These are phyloP conservation scores for Nemania abortiva DNA, from an alignment of 2,329 filamentous ascomycete species.

Conservation along the genomic window DNA sequence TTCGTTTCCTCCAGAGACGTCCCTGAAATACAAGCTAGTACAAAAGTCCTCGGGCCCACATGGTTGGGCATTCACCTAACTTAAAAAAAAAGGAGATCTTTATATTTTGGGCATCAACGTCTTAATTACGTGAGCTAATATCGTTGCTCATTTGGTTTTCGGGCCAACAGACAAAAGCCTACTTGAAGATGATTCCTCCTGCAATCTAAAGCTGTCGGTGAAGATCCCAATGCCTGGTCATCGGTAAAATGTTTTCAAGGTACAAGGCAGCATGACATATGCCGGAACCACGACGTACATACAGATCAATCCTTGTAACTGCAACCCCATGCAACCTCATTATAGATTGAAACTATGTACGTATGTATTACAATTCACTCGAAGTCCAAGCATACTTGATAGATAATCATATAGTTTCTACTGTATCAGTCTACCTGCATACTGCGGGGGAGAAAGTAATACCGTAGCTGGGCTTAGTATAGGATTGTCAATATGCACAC, in stretches of 20 bases:
- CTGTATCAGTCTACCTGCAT: background rate
- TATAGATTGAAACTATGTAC: background rate
- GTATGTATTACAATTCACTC: background rate
- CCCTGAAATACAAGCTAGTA: background rate
- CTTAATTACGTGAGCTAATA: background rate
- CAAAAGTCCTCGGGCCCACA: background rate
- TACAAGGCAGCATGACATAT: background rate
- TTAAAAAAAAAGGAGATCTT: background rate
- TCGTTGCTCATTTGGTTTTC: background rate
- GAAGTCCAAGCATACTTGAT: background rate
- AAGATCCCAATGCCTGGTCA: background rate
- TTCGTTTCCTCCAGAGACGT: background rate
- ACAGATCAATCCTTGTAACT: slow-evolving; percentile 9
- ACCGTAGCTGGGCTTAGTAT: background rate
- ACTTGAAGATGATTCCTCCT: background rate
- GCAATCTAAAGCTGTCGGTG: slow-evolving; percentile 3
- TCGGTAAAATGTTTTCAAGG: background rate
- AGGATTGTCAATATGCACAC: background rate
- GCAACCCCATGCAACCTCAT: slow-evolving; percentile 1
- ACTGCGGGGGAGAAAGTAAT: background rate
- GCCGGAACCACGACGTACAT: background rate
- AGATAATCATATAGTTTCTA: background rate
- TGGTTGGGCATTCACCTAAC: background rate
- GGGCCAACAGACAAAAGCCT: slow-evolving; percentile 9
- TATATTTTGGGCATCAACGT: slow-evolving; percentile 19